Percentiles rank a stretch among this genome's conserved stretches.
Evolutionary conservation across 257 asterid species (phyloP).

Genomic region (Ehretia macrophylla): DNA sequence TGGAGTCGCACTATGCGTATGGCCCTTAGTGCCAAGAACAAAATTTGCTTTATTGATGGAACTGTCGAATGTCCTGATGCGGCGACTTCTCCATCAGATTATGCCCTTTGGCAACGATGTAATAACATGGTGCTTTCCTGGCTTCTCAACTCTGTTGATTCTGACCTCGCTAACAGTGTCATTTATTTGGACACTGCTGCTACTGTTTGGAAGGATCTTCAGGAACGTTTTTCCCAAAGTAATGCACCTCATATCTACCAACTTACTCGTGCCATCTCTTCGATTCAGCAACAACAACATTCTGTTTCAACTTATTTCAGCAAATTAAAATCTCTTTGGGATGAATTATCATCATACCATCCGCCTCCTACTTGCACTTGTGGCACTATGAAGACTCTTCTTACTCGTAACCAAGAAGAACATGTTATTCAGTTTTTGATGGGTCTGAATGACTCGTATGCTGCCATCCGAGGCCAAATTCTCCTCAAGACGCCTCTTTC

Average conservation of each 20-base stretch:
- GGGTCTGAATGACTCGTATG: not conserved
- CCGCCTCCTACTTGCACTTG: not conserved
- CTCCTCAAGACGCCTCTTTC: slow-evolving; percentile 2
- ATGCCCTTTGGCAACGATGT: not conserved
- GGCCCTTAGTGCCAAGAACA: not conserved
- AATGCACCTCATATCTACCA: not conserved
- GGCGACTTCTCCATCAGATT: not conserved
- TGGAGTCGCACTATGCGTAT: not conserved
- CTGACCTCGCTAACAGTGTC: not conserved
- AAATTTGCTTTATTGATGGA: not conserved
- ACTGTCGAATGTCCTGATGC: not conserved
- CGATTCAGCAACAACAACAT: not conserved
- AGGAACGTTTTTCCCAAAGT: not conserved
- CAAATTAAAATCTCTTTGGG: not conserved
- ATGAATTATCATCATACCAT: not conserved
- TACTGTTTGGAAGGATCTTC: not conserved
- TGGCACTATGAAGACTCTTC: not conserved
- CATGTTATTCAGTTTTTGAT: not conserved
- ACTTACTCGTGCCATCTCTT: not conserved
- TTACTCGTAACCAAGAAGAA: not conserved
- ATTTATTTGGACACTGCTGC: not conserved
- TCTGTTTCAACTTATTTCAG: not conserved
- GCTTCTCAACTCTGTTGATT: not conserved
- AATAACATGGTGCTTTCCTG: not conserved
- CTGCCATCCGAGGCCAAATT: not conserved